phyloP scores from a whole-genome alignment of 2,329 filamentous ascomycete species.

The Pseudogymnoascus sp. region DNA sequence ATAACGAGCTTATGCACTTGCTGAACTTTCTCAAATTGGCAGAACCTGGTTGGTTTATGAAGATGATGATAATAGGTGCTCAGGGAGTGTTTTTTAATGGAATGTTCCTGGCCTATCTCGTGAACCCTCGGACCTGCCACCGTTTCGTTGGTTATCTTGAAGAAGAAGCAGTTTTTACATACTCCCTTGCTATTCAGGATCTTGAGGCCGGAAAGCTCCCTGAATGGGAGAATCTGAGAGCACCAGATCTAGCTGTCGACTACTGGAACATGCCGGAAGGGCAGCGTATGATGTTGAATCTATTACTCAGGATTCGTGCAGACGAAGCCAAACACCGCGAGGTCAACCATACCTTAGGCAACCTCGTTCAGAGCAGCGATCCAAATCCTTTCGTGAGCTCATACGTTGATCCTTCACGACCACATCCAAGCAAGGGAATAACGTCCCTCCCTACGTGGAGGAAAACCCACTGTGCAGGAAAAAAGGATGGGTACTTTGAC shows the following conservation, averaged over 20 bases:
- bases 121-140: conserved; percentile 81
- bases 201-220: conserved; percentile 75
- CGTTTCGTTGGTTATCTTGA: conserved; percentile 96
- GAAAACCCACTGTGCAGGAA: conserved; percentile 18
- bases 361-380: conserved; percentile 75
- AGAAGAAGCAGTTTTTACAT: conserved; percentile 93
- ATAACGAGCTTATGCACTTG: conserved; percentile 90
- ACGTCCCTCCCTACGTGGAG: too few species aligned
- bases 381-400: conserved; percentile 85
- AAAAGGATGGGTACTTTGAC: conserved; percentile 22
- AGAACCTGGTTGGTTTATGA: conserved; percentile 74
- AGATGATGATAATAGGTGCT: conserved; percentile 79
- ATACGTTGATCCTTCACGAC: conserved; percentile 63
- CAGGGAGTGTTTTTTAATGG: conserved; percentile 96
- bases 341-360: conserved; percentile 91
- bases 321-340: conserved; percentile 86
- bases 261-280: conserved; percentile 95
- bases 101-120: conserved; percentile 79
- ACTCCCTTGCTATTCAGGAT: conserved; percentile 80
- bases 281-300: conserved; percentile 71
- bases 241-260: conserved; percentile 79
- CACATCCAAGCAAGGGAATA: conserved; percentile 65
- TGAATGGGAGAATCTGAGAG: conserved; percentile 68
- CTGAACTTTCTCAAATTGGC: conserved; percentile 89
- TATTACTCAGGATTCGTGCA: conserved; percentile 82